Percentiles rank a stretch among this genome's conserved stretches.
These are phyloP conservation scores for Linanthus parryae DNA, from an alignment of 148 eudicot genomes.

Conservation along the genomic window DNA sequence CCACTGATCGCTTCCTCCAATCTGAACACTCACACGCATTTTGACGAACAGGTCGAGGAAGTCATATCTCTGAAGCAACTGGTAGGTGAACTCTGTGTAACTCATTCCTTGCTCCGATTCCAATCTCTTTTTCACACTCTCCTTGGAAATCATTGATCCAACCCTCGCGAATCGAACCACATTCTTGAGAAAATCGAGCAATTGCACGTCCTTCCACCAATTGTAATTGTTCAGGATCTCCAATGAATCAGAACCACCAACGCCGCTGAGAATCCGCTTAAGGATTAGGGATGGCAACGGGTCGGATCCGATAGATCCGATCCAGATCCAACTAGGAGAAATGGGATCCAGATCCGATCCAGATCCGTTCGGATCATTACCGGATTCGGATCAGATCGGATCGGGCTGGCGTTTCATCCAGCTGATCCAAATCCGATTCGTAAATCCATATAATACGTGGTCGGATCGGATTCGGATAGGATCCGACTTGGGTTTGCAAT, in stretches of 20 bases:
- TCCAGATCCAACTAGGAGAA: too few relatives aligned
- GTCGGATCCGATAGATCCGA: too few relatives aligned
- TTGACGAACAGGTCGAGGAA: slow-evolving; percentile 51
- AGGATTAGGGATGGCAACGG: too few relatives aligned
- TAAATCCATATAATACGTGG: too few relatives aligned
- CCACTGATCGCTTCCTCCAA: slow-evolving; percentile 98
- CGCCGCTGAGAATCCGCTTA: slow-evolving; percentile 21
- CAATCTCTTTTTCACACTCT: slow-evolving; percentile 65
- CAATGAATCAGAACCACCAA: slow-evolving; percentile 18
- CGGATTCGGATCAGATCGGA: too few relatives aligned
- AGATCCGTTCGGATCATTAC: too few relatives aligned
- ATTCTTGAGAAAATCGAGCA: slow-evolving; percentile 65
- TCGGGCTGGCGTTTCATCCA: too few relatives aligned
- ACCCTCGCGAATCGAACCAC: slow-evolving; percentile 75
- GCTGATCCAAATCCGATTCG: too few relatives aligned
- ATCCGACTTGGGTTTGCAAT: too few relatives aligned
- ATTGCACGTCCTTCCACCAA: slow-evolving; percentile 85
- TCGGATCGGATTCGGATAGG: too few relatives aligned
- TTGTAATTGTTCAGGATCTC: slow-evolving; percentile 69
- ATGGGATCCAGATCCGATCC: too few relatives aligned
- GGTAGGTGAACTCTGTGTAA: slow-evolving; percentile 86
- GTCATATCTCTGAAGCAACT: slow-evolving; percentile 81
- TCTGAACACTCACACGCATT: slow-evolving; percentile 62
- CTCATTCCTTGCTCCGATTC: slow-evolving; percentile 86
- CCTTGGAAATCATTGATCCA: slow-evolving; percentile 81